Conservation (phyloP, 225 moss, liverwort and hornwort species). For the Physcomitrellopsis africana region DNA sequence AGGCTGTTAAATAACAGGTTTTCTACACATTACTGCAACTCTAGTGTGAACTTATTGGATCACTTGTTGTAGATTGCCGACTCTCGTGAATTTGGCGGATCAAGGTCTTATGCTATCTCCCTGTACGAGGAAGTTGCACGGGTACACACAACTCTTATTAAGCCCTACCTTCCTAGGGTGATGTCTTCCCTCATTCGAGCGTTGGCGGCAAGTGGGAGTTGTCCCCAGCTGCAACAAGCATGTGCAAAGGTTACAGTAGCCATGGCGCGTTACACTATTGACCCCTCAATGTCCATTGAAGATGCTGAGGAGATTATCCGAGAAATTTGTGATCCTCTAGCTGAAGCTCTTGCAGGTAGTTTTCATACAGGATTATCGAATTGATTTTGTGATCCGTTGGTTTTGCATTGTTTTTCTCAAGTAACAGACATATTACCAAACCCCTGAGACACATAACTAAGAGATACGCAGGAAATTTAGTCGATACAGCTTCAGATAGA, state of each 20-base stretch:
- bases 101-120: slow-evolving; percentile 75
- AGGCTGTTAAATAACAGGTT: background rate
- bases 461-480: background rate
- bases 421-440: background rate
- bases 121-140: slow-evolving; percentile 92
- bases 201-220: slow-evolving; percentile 83
- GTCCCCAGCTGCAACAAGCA: slow-evolving; percentile 85
- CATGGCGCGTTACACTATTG: slow-evolving; percentile 69
- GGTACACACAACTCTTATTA: slow-evolving; percentile 74
- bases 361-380: background rate
- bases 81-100: slow-evolving; percentile 63
- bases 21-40: background rate
- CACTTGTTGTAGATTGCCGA: slow-evolving; percentile 62
- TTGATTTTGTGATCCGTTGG: background rate
- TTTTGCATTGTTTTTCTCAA: slow-evolving; percentile 6
- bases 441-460: background rate
- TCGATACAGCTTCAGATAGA: background rate
- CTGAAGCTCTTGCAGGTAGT: slow-evolving; percentile 60
- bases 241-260: slow-evolving; percentile 84
- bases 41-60: background rate
- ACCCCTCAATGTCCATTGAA: slow-evolving; percentile 51
- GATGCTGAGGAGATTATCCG: slow-evolving; percentile 69
- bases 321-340: slow-evolving; percentile 67
- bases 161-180: slow-evolving; percentile 79
- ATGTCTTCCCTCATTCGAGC: slow-evolving; percentile 72